A percentile compares a stretch with the other conserved stretches of the same genome.
Evolutionary conservation across 192 early-diverging fungal genomes (phyloP).

Genomic region (Backusella circina): DNA sequence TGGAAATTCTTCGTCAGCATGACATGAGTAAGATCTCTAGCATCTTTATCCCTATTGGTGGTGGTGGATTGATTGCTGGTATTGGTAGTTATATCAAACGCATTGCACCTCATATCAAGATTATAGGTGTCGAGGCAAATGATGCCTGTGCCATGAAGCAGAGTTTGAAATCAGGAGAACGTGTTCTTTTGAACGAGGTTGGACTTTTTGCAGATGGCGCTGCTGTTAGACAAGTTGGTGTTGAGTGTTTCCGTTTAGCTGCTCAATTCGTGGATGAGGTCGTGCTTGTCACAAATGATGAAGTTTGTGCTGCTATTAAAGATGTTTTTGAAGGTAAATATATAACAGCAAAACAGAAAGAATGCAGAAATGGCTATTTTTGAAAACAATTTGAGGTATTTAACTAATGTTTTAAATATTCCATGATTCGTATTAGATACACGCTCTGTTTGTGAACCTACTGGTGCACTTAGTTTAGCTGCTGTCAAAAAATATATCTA

Average conservation of each 20-base stretch:
- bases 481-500: conserved; percentile 83
- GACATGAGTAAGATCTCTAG: conserved; percentile 68
- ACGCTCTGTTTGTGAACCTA: conserved; percentile 92
- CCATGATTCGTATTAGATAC: conserved; percentile 56
- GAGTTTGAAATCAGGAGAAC: conserved; percentile 61
- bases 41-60: conserved; percentile 91
- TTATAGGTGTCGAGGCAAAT: conserved; percentile 89
- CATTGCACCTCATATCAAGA: conserved; percentile 80
- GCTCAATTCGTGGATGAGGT: conserved; percentile 84
- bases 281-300: conserved; percentile 89
- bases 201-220: conserved; percentile 98
- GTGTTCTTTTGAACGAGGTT: conserved; percentile 72
- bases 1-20: conserved; percentile 78
- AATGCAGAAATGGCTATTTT: neutral
- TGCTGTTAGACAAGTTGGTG: conserved; percentile 88
- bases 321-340: conserved; percentile 70
- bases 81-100: conserved; percentile 93
- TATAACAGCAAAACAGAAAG: neutral
- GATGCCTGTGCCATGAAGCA: conserved; percentile 90
- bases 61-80: conserved; percentile 92
- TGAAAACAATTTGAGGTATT: neutral
- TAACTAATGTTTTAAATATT: neutral
- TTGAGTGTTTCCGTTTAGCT: conserved; percentile 83
- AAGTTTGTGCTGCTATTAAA: conserved; percentile 92
- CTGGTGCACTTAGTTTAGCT: conserved; percentile 86